Base-by-base conservation (phyloP, 2,329 filamentous ascomycete species). In the Colletotrichum euphorbiae region DNA sequence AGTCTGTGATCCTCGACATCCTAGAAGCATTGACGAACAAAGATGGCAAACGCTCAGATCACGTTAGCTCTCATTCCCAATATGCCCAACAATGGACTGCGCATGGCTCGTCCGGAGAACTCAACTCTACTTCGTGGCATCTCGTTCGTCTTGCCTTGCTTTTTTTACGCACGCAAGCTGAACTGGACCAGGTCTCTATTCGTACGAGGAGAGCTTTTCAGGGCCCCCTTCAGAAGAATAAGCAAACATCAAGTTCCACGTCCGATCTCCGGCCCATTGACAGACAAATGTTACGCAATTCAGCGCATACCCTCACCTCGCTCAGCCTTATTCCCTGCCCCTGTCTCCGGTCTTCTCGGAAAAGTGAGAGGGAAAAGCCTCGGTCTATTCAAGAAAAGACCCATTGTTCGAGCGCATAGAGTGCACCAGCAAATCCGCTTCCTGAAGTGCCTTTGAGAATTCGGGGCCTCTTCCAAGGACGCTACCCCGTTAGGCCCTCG, bases 1-100 rank as follows among this genome's bases (percentile, higher is more conserved):
- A 69, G 54, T 56, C 62, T 48, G 61, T 60, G 61, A 69, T 69
- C 54, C 61, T 66, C 42, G 36, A 43, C 55, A 66, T 57, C 61
- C 66, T 45, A 60, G 62, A 55, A 68, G 66, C 66, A 65, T 66
- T 69, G 66, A 68, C 55, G 38, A 13, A 52, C 51, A 31, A 54
- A 65, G 38, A 36, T 48, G 45, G 46, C 33, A 61, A 38, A 38
- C 42, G 40, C 46, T 55, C 46, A 42, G 66, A 48, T 67, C 48
- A 17, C 48, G 33, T 52, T n/a, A 40, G 38, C 58, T 40, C 17
- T 15, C 40, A 24, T 24, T n/a, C n/a, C 59, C 33, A 28, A 45
- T 38, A 24, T 56, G 33, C 40, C 48, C 66, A 65, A 68, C 60
- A 65, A 68, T 64, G 60, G 54, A 65, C 61, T 55, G 42, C 54